Conservation (phyloP, 768 basidiomycete genomes). For the Boletus rufocinnamomeus region DNA sequence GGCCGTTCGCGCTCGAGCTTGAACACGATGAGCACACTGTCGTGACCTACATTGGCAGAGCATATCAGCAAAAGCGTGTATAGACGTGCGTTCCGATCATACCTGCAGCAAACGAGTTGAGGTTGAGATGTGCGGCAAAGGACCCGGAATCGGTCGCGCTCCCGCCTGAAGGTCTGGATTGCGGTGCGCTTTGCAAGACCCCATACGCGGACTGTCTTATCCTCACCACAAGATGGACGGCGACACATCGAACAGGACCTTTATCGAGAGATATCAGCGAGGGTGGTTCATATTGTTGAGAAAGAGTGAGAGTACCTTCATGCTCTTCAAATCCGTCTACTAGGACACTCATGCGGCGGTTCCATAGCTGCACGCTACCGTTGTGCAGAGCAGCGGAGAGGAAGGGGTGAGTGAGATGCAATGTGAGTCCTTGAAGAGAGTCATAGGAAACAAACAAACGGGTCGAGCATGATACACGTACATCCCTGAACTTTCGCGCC, state of each 20-base stretch:
- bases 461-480: slow-evolving; percentile 32
- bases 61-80: too few species aligned
- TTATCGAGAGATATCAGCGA: slow-evolving; percentile 13
- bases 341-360: slow-evolving; percentile 98
- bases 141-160: too few species aligned
- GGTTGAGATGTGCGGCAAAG: too few species aligned
- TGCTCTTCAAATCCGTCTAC: slow-evolving; percentile 99
- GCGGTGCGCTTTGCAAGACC: too few species aligned
- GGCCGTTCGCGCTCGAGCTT: too few species aligned
- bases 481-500: slow-evolving; percentile 27
- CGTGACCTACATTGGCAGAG: too few species aligned
- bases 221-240: slow-evolving; percentile 58
- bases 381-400: slow-evolving; percentile 96
- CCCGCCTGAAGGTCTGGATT: too few species aligned
- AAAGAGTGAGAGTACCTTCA: slow-evolving; percentile 62
- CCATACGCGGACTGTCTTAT: too few species aligned
- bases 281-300: background rate
- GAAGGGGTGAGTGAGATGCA: slow-evolving; percentile 93
- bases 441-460: slow-evolving; percentile 3
- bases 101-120: too few species aligned
- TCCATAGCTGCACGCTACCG: slow-evolving; percentile 98
- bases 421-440: slow-evolving; percentile 68
- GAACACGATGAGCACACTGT: too few species aligned
- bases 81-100: too few species aligned
- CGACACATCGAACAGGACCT: slow-evolving; percentile 96